A percentile compares a stretch with the other conserved stretches of the same genome.
Conservation (phyloP, 2,329 filamentous ascomycete genomes). For the Aotearoamyces nothofagi region DNA sequence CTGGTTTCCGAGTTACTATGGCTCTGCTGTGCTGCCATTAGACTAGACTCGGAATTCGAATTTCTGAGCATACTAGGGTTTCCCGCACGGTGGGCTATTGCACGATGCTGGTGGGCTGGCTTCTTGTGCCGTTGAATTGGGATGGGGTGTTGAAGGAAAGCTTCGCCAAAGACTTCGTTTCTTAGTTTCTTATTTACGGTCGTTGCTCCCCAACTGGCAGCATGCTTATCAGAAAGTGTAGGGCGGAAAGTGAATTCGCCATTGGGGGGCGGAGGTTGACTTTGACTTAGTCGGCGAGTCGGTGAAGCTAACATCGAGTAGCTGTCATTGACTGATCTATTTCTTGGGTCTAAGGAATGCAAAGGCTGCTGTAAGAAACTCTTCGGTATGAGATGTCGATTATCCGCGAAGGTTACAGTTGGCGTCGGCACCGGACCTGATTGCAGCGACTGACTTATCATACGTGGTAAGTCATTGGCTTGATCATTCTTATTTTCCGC, state of each 20-base stretch:
- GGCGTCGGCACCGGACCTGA: slow-evolving; percentile 52
- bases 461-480: slow-evolving; percentile 21
- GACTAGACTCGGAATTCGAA: slow-evolving; percentile 18
- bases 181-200: slow-evolving; percentile 78
- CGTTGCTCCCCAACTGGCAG: slow-evolving; percentile 75
- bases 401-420: slow-evolving; percentile 87
- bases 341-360: slow-evolving; percentile 7
- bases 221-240: slow-evolving; percentile 36
- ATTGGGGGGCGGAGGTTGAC: slow-evolving; percentile 7
- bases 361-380: slow-evolving; percentile 56
- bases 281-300: no score
- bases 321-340: slow-evolving; percentile 12
- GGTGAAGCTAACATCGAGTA: slow-evolving; percentile 20
- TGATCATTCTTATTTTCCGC: slow-evolving; percentile 9
- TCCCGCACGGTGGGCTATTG: slow-evolving; percentile 36
- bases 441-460: slow-evolving; percentile 64
- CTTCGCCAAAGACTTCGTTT: slow-evolving; percentile 85
- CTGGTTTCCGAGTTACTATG: slow-evolving; percentile 18
- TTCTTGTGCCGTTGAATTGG: slow-evolving; percentile 64
- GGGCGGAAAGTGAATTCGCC: slow-evolving; percentile 20
- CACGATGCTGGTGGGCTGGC: slow-evolving; percentile 45
- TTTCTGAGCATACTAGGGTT: slow-evolving; percentile 21
- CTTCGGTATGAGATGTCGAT: slow-evolving; percentile 80
- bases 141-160: slow-evolving; percentile 73
- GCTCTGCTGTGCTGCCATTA: slow-evolving; percentile 12